Evolutionary conservation across 768 basidiomycete species (phyloP), one percentile per base, ranked within the genome.

Genomic region (Amyloporia xantha): DNA sequence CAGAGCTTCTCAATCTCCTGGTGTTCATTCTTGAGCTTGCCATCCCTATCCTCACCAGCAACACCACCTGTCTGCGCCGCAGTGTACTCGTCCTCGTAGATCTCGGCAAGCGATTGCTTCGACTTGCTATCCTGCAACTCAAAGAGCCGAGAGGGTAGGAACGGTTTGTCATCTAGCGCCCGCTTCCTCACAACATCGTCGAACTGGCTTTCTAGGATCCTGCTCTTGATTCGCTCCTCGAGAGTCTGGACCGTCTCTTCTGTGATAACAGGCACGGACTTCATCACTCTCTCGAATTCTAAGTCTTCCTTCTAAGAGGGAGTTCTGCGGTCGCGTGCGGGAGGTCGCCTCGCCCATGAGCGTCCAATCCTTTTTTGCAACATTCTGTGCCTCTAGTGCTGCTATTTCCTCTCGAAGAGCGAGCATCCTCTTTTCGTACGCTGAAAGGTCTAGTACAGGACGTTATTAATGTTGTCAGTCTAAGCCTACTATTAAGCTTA

Each of bases 41-140:
- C 91, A 55, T 98, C 94, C 5, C 91, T 75, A 57, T 94, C 89
- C 55, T 92, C 87, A 1, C 68, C 69, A 12, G 68, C 62, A 2
- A 70, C 65, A 4, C 73, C 78, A 12, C 78, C 81, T 0, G 73
- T 68, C 54, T 82, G 79, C 28, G 78, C 77, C 5, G 84, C 81
- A 33, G 83, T 73, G 65, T 86, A 99, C 50, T 94, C 94, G 40
- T 88, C 84, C 62, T 96, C 96, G 67, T 98, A 98, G 35, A 99
- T 89, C 68, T 98, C 88, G 12, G 93, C 94, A 40, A 99, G 77
- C 0, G 90, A 93, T 62, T 91, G 86, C 3, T 79, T 73, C 6
- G 90, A 93, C 62, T 94, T 89, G 3, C 80, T 83, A 59, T 95
- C 93, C 63, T 91, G 82, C 7, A 97, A 70, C 62, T 97, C 94